Conservation (phyloP, 495 filamentous ascomycete genomes). For the Penicillium longicatenatum region DNA sequence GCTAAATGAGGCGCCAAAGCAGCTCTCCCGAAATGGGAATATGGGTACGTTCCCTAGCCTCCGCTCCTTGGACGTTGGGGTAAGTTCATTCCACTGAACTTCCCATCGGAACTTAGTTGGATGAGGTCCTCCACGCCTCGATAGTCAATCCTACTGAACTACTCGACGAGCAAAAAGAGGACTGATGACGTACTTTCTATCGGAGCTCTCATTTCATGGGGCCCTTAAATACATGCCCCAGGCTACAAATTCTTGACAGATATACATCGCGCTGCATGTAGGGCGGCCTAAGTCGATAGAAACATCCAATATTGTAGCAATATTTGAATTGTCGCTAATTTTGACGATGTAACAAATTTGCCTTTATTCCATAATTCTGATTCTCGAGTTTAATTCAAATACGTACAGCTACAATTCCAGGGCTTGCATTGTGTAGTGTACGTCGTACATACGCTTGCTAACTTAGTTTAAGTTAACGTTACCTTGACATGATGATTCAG, state of each 20-base stretch:
- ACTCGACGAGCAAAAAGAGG: not conserved
- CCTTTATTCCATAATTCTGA: too few species aligned
- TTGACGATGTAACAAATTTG: not conserved
- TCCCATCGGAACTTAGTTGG: not conserved
- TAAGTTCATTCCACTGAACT: not conserved
- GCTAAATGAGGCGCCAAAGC: constrained; percentile 14
- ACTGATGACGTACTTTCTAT: not conserved
- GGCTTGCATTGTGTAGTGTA: not conserved
- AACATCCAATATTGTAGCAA: not conserved
- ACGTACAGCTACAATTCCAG: too few species aligned
- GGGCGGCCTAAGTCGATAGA: not conserved
- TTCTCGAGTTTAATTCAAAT: too few species aligned
- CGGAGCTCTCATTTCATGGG: not conserved
- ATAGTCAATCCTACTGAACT: not conserved
- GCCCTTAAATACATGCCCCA: not conserved
- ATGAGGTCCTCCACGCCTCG: not conserved
- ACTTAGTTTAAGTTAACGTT: too few species aligned
- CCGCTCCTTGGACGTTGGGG: not conserved
- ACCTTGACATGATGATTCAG: constrained; percentile 19
- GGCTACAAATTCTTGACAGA: not conserved
- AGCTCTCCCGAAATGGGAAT: constrained; percentile 20
- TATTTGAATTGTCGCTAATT: not conserved
- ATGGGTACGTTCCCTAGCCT: not conserved
- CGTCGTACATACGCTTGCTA: not conserved
- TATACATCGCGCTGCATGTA: not conserved